Conservation (phyloP, 148 eudicot genomes). For the Rhododendron molle region DNA sequence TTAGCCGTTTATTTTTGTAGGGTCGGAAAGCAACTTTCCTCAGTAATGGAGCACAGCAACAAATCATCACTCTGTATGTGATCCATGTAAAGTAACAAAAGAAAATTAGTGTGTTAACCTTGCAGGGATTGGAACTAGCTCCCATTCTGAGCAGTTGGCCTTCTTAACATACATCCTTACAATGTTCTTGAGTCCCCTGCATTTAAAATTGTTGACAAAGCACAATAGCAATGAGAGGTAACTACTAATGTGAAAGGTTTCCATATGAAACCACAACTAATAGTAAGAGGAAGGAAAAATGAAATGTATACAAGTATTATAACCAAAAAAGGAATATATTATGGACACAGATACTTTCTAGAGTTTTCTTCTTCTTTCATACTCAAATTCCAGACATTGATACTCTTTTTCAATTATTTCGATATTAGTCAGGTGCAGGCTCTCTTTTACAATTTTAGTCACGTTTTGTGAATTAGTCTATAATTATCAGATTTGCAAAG, state of each 20-base stretch:
- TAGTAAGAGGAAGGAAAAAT: background rate
- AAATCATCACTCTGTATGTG: background rate
- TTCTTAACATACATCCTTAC: constrained; percentile 59
- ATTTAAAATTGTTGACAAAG: constrained; percentile 12
- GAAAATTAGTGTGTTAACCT: constrained; percentile 36
- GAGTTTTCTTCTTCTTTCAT: background rate
- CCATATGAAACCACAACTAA: background rate
- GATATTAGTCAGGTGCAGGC: too few species aligned
- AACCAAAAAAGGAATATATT: background rate
- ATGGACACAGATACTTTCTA: background rate
- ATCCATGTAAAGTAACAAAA: background rate
- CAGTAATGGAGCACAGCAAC: background rate
- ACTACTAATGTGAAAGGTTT: background rate
- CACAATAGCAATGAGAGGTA: background rate
- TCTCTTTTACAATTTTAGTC: too few species aligned
- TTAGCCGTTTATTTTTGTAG: background rate
- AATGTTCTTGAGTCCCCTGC: constrained; percentile 87
- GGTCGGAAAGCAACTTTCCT: too few species aligned
- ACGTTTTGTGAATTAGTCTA: background rate
- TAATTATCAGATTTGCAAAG: background rate
- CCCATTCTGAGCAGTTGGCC: constrained; percentile 65
- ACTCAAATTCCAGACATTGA: background rate
- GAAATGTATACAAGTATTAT: background rate
- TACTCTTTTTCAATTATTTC: background rate
- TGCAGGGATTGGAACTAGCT: constrained; percentile 70